Percentiles rank a stretch among this genome's conserved stretches.
Evolutionary conservation across 1,284 basidiomycete genomes (phyloP).

Genomic region (Lentinula novae-zelandiae): DNA sequence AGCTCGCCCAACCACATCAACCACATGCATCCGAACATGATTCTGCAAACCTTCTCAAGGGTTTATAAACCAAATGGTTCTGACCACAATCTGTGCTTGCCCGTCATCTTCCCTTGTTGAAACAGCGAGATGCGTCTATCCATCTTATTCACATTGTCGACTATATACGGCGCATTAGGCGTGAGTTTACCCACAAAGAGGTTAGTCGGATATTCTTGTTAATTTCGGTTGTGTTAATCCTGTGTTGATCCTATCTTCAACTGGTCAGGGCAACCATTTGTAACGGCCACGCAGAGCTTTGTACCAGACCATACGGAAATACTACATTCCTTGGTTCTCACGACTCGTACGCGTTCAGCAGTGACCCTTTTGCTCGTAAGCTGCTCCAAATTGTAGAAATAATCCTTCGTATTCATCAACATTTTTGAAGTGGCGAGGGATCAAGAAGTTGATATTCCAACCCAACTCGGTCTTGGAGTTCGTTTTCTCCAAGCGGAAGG

Average conservation of each 20-base stretch:
- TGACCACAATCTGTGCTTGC: neutral
- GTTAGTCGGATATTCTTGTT: neutral
- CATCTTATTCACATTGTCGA: neutral
- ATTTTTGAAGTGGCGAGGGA: slow-evolving; percentile 46
- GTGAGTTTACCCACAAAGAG: neutral
- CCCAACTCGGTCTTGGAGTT: slow-evolving; percentile 64
- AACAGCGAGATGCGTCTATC: neutral
- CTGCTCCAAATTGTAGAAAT: slow-evolving; percentile 7
- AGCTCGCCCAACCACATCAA: no score
- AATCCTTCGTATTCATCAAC: neutral
- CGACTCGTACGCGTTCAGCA: slow-evolving; percentile 62
- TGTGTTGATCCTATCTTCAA: neutral
- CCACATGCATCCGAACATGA: no score
- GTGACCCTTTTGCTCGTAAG: slow-evolving; percentile 44
- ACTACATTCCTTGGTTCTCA: slow-evolving; percentile 68
- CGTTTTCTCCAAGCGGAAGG: slow-evolving; percentile 72
- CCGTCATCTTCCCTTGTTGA: neutral
- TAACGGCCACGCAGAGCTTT: slow-evolving; percentile 56
- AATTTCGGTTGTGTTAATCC: neutral
- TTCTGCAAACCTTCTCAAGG: neutral
- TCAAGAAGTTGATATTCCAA: slow-evolving; percentile 55
- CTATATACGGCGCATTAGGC: neutral
- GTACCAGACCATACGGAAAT: slow-evolving; percentile 56
- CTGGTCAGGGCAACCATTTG: slow-evolving; percentile 35
- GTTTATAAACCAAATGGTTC: neutral